A percentile compares a stretch with the other conserved stretches of the same genome.
Evolutionary conservation across 208 protist species (phyloP).

Genomic region (Leishmania guyanensis): DNA sequence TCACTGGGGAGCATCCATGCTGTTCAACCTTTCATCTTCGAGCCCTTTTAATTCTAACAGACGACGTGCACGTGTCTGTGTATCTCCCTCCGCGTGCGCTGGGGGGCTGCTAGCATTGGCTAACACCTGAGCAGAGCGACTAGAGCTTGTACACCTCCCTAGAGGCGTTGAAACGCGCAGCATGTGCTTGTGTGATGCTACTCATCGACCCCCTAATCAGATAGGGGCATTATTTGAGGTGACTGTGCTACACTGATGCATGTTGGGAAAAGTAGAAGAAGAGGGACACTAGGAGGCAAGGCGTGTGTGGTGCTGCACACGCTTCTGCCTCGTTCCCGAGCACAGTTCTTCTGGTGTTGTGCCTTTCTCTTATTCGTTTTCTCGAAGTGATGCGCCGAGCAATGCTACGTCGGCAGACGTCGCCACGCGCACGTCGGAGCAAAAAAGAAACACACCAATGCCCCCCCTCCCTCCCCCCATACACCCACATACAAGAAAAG

Average conservation of each 20-base stretch:
- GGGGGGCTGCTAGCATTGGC: neutral
- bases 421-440: neutral
- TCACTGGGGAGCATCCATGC: conserved; percentile 26
- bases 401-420: neutral
- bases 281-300: neutral
- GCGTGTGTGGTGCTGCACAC: neutral
- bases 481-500: neutral
- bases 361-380: neutral
- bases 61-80: neutral
- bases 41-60: conserved; percentile 57
- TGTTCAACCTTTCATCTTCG: conserved; percentile 20
- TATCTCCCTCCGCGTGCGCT: neutral
- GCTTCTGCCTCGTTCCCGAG: neutral
- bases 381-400: neutral
- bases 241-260: neutral
- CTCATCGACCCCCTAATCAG: neutral
- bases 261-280: neutral
- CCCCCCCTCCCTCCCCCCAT: neutral
- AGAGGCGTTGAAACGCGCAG: neutral
- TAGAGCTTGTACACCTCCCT: neutral
- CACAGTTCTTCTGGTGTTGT: neutral
- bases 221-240: neutral
- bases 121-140: neutral
- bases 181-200: neutral
- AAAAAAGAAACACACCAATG: neutral